phyloP scores from a whole-genome alignment of 2,329 filamentous ascomycete genomes.

The Colletotrichum horii region DNA sequence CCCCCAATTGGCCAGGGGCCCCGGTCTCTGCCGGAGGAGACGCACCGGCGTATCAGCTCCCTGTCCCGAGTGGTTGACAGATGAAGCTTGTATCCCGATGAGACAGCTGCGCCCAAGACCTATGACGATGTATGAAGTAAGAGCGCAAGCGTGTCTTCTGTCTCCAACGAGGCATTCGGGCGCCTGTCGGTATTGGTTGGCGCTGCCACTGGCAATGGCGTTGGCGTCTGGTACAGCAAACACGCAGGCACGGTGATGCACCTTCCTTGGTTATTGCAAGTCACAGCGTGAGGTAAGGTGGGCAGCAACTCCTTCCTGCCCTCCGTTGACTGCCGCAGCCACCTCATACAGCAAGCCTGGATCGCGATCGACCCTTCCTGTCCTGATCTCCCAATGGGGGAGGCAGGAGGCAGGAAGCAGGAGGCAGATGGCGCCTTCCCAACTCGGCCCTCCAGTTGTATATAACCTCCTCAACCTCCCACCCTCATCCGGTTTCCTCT shows the following conservation, averaged over 20 bases:
- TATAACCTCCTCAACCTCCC: slow-evolving; percentile 20
- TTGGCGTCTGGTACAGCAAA: background rate
- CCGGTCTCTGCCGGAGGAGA: slow-evolving; percentile 13
- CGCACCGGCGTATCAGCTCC: background rate
- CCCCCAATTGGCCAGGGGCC: background rate
- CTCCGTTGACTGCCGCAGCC: background rate
- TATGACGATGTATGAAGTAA: slow-evolving; percentile 23
- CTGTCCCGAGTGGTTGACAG: slow-evolving; percentile 5
- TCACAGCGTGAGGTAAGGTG: background rate
- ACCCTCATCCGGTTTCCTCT: background rate
- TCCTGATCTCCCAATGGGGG: background rate
- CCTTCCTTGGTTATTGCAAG: slow-evolving; percentile 12
- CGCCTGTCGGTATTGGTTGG: background rate
- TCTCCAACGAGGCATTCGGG: slow-evolving; percentile 15
- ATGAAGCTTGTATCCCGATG: slow-evolving; percentile 20
- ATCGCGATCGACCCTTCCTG: slow-evolving; percentile 1
- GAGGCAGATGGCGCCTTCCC: background rate
- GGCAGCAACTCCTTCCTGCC: background rate
- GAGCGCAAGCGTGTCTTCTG: background rate
- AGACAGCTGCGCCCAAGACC: slow-evolving; percentile 21
- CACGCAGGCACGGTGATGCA: background rate
- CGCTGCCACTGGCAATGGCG: background rate
- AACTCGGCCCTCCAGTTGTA: background rate
- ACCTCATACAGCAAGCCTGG: background rate
- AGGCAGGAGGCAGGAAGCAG: background rate